Evolutionary conservation across 2,329 filamentous ascomycete genomes (phyloP).

Genomic region (Chrysoporthe austroafricana): DNA sequence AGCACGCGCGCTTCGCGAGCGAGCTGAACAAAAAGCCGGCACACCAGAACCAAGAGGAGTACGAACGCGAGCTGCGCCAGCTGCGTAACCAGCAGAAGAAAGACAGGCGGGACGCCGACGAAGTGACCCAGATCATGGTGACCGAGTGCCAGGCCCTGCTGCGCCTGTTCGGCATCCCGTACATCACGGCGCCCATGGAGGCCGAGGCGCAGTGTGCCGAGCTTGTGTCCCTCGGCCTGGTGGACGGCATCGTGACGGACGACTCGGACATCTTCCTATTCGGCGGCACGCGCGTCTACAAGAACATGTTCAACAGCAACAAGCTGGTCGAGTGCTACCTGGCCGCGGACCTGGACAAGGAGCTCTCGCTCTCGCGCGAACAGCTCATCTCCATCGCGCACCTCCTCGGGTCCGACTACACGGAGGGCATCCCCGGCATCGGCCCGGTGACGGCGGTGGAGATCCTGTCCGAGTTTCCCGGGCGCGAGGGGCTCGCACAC

Average conservation of each 20-base stretch:
- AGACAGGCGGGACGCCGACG: slow-evolving; percentile 92
- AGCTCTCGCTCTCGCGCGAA: slow-evolving; percentile 83
- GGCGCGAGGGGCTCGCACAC: slow-evolving; percentile 61
- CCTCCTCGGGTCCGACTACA: slow-evolving; percentile 91
- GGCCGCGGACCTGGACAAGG: slow-evolving; percentile 78
- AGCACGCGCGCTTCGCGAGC: slow-evolving; percentile 90
- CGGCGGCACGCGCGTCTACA: slow-evolving; percentile 94
- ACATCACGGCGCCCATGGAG: slow-evolving; percentile 98
- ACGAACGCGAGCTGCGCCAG: slow-evolving; percentile 84
- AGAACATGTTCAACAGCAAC: slow-evolving; percentile 99
- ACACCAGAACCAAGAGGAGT: slow-evolving; percentile 73
- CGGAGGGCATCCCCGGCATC: slow-evolving; percentile 85
- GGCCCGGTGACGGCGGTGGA: slow-evolving; percentile 95
- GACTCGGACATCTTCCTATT: slow-evolving; percentile 97
- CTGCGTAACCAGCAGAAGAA: slow-evolving; percentile 95
- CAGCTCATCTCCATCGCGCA: slow-evolving; percentile 91
- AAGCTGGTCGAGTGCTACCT: slow-evolving; percentile 98
- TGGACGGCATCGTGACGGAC: slow-evolving; percentile 97
- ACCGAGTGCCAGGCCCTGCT: slow-evolving; percentile 92
- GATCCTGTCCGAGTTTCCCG: slow-evolving; percentile 86
- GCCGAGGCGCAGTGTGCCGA: slow-evolving; percentile 97
- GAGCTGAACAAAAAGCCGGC: slow-evolving; percentile 78
- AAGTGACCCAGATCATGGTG: slow-evolving; percentile 96
- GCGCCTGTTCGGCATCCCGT: slow-evolving; percentile 88
- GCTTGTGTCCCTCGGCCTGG: slow-evolving; percentile 81